phyloP scores from a whole-genome alignment of 78 protist genomes.

The Blattamonas nauphoetae region DNA sequence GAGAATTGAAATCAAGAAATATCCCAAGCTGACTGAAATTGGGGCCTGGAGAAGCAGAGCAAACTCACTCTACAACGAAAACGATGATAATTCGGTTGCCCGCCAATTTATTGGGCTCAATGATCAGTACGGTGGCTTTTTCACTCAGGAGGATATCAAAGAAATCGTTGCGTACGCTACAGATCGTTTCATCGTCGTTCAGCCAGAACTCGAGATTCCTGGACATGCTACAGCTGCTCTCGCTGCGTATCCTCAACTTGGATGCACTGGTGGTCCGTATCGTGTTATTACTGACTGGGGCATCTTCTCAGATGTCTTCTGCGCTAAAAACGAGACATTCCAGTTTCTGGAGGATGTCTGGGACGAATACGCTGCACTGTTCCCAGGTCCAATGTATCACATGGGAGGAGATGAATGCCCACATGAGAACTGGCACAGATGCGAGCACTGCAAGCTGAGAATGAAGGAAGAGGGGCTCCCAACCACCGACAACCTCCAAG shows the following conservation, averaged over 20 bases:
- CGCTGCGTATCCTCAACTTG: neutral
- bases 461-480: neutral
- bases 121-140: neutral
- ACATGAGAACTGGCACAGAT: neutral
- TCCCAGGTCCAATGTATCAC: neutral
- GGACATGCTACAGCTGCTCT: neutral
- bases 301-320: neutral
- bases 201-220: neutral
- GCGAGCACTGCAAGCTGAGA: neutral
- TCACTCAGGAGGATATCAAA: neutral
- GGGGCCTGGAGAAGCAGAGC: constrained; percentile 11
- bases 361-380: neutral
- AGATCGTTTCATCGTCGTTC: neutral
- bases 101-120: neutral
- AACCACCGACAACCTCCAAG: neutral
- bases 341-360: neutral
- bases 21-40: constrained; percentile 9
- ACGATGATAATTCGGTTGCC: neutral
- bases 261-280: neutral
- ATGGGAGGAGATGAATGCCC: neutral
- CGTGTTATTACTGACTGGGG: neutral
- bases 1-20: neutral
- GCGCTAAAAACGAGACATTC: neutral
- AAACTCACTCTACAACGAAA: neutral
- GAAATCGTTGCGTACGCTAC: neutral